Evolutionary conservation across 192 early-diverging fungal genomes (phyloP), one percentile per base, ranked within the genome.

Genomic region (Coemansia sp.): DNA sequence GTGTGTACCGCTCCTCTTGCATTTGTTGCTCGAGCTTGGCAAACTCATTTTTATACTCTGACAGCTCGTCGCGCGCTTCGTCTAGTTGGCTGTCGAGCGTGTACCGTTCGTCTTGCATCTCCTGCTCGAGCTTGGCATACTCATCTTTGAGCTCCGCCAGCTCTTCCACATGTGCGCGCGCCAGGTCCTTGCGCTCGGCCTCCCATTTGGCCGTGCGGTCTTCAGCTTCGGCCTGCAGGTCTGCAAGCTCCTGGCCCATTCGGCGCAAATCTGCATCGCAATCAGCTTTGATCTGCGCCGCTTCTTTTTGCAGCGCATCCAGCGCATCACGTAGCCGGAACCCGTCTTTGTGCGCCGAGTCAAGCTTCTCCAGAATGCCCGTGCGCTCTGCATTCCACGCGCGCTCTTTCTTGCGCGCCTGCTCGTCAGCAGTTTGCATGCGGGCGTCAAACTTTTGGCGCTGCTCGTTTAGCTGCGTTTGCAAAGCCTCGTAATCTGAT

Each of bases 331-430:
- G 77, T n/a, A 80, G 56, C 45, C 54, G 51, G 62, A 74, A 80
- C 14, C 68, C 68, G 39, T 80, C 77, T 62, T 80, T 80, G 52
- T 80, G 72, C 17, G 77, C 77, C 1, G 61, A 49, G 54, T 80
- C 77, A 15, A 80, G 77, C 62, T 80, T 80, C 41, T 60, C 72
- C 27, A 74, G 29, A 14, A 80, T 60, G 1, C 64, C 53, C 1
- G 51, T 53, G 48, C 77, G 77, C 69, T 80, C 77, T 12, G 17
- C 12, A 7, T 15, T 57, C 77, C 77, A 80, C 6, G 62, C 39
- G n/a, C 19, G n/a, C 63, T 80, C 77, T 11, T 41, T 60, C 47
- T 54, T 60, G 4, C 23, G 62, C 35, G 56, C 47, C 43, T 74
- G 63, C 21, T 64, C 65, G 43, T 74, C 72, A 0, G 68, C 39